phyloP scores from a whole-genome alignment of 768 basidiomycete genomes.

The Kwoniella sp. region DNA sequence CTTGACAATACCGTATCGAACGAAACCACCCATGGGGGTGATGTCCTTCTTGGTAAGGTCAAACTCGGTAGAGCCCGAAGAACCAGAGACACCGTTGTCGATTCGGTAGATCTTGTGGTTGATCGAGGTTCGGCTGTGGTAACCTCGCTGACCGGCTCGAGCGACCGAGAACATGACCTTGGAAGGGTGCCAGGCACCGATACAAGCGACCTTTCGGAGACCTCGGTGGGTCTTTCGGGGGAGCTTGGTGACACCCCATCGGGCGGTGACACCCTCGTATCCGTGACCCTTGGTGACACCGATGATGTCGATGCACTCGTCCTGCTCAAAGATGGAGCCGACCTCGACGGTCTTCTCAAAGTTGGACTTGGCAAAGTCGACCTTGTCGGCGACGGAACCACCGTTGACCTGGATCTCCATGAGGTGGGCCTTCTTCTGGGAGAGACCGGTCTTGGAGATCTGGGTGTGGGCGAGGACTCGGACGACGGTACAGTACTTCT shows the following conservation, averaged over 20 bases:
- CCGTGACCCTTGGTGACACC: conserved; percentile 98
- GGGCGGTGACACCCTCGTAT: conserved; percentile 97
- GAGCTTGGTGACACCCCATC: conserved; percentile 99
- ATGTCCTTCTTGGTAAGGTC: conserved; percentile 64
- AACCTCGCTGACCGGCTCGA: conserved; percentile 92
- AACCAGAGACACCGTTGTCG: conserved; percentile 69
- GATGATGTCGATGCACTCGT: conserved; percentile 93
- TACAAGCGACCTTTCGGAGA: conserved; percentile 91
- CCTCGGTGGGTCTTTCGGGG: conserved; percentile 99
- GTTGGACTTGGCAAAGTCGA: conserved; percentile 84
- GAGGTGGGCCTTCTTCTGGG: conserved; percentile 98
- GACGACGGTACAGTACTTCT: conserved; percentile 99
- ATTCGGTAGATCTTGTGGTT: conserved; percentile 66
- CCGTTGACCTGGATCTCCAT: conserved; percentile 99
- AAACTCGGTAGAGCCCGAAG: conserved; percentile 86
- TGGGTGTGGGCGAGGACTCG: conserved; percentile 99
- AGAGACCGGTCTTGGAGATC: conserved; percentile 93
- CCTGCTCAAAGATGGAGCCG: conserved; percentile 82
- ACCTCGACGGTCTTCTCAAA: conserved; percentile 97
- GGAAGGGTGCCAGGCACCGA: conserved; percentile 52
- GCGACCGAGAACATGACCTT: conserved; percentile 99
- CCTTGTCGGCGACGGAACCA: conserved; percentile 88
- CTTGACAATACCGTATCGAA: conserved; percentile 97
- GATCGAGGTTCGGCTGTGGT: conserved; percentile 55
- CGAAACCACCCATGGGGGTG: conserved; percentile 98